phyloP scores from a whole-genome alignment of 306 rosid genomes.

The Trifolium dubium region DNA sequence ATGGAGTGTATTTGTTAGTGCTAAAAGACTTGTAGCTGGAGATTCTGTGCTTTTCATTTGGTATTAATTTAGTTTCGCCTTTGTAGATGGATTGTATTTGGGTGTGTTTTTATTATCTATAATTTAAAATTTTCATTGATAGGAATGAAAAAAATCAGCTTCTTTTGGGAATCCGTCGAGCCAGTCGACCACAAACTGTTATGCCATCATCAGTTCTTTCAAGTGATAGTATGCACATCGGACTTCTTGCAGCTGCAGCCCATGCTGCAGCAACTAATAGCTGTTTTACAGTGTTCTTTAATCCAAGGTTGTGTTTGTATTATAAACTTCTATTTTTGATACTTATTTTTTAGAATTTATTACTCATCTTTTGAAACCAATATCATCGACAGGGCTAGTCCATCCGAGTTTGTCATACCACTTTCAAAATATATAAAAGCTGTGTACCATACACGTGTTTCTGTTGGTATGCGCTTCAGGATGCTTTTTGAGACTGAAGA shows the following conservation, averaged over 20 bases:
- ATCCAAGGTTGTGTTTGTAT: conserved; percentile 70
- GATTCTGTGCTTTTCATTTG: conserved; percentile 94
- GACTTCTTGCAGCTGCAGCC: conserved; percentile 95
- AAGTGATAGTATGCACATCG: conserved; percentile 93
- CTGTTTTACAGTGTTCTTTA: conserved; percentile 85
- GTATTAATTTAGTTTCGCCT: conserved; percentile 45
- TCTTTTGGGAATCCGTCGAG: conserved; percentile 84
- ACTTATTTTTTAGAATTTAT: conserved; percentile 12
- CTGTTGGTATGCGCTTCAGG: conserved; percentile 93
- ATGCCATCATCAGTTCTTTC: conserved; percentile 88
- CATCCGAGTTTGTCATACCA: conserved; percentile 83
- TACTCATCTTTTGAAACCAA: conserved; percentile 39
- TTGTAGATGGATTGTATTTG: conserved; percentile 21
- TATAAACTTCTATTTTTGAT: conserved; percentile 12
- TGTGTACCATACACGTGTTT: conserved; percentile 83
- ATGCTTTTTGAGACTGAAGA: conserved; percentile 94
- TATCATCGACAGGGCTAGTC: conserved; percentile 78
- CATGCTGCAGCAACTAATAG: conserved; percentile 92
- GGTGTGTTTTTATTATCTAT: conserved; percentile 13
- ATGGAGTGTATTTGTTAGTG: conserved; percentile 94
- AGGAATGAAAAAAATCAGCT: conserved; percentile 95
- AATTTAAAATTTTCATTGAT: conserved; percentile 20
- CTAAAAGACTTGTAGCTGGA: conserved; percentile 90
- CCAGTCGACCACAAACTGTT: conserved; percentile 77
- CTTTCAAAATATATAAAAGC: conserved; percentile 86